These are phyloP conservation scores for Vickermania spadyakhi DNA, from an alignment of 208 protist species.

Conservation along the genomic window DNA sequence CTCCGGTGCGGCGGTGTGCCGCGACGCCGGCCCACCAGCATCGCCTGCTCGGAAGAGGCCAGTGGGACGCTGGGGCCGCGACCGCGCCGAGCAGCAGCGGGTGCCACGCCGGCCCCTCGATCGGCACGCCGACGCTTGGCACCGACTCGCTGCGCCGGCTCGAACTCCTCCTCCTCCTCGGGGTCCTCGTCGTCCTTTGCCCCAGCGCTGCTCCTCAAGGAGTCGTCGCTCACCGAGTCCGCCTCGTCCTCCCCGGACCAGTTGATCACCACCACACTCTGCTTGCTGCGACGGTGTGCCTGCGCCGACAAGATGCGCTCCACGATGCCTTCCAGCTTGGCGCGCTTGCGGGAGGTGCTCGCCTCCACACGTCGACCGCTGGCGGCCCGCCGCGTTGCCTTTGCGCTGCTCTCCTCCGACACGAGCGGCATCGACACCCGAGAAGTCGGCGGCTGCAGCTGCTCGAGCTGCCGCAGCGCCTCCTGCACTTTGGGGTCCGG, in stretches of 20 bases:
- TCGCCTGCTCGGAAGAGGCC: neutral
- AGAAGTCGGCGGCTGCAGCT: conserved; percentile 11
- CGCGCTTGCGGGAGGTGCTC: conserved; percentile 18
- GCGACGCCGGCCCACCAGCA: neutral
- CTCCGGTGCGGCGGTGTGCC: neutral
- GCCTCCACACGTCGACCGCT: conserved; percentile 5
- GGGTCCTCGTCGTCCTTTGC: neutral
- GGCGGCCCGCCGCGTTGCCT: neutral
- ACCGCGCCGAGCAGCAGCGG: neutral
- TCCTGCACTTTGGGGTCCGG: conserved; percentile 41
- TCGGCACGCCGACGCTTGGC: neutral
- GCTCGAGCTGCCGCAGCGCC: conserved; percentile 31
- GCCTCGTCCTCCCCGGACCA: conserved; percentile 20
- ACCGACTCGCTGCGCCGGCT: neutral
- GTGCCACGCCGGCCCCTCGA: neutral
- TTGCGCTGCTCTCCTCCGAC: conserved; percentile 6
- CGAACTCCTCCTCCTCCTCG: conserved; percentile 8
- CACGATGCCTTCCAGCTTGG: conserved; percentile 61
- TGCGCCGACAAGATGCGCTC: conserved; percentile 39
- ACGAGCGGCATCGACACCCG: conserved; percentile 10
- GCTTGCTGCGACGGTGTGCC: conserved; percentile 51
- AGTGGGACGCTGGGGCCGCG: neutral
- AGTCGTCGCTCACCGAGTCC: neutral
- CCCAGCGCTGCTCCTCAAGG: conserved; percentile 1
- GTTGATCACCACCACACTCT: conserved; percentile 80